These are phyloP conservation scores for Diaporthe citriasiana DNA, from an alignment of 2,329 filamentous ascomycete species.

Conservation along the genomic window DNA sequence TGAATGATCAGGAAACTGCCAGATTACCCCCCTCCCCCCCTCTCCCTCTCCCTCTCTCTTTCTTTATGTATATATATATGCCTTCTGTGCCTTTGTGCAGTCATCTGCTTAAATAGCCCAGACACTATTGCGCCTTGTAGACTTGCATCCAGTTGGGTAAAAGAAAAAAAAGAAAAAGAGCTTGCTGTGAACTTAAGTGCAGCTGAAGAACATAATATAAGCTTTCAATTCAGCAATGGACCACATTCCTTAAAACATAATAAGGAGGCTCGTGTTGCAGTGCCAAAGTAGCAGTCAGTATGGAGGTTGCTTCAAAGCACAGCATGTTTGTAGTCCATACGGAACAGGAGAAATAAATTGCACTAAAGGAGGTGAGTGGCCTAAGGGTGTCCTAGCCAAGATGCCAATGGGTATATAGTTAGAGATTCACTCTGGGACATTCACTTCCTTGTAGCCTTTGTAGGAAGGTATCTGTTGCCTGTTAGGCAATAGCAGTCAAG, in stretches of 20 bases:
- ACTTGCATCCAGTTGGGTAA: background rate
- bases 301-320: background rate
- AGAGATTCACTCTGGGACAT: no score
- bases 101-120: background rate
- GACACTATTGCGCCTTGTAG: background rate
- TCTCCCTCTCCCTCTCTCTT: no score
- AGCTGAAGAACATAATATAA: background rate
- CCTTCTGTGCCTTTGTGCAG: background rate
- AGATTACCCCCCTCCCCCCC: no score
- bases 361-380: background rate
- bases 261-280: background rate
- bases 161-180: no score
- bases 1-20: no score
- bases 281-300: background rate
- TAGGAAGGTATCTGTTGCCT: no score
- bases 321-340: background rate
- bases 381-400: no score
- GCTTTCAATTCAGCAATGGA: background rate
- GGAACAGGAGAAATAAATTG: background rate
- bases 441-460: no score
- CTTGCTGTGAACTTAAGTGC: background rate
- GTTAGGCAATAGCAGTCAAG: no score
- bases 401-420: no score
- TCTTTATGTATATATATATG: no score
- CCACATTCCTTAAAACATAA: background rate